Conservation (phyloP, 1,284 basidiomycete species). For the Gastroboletus turbinatus region DNA sequence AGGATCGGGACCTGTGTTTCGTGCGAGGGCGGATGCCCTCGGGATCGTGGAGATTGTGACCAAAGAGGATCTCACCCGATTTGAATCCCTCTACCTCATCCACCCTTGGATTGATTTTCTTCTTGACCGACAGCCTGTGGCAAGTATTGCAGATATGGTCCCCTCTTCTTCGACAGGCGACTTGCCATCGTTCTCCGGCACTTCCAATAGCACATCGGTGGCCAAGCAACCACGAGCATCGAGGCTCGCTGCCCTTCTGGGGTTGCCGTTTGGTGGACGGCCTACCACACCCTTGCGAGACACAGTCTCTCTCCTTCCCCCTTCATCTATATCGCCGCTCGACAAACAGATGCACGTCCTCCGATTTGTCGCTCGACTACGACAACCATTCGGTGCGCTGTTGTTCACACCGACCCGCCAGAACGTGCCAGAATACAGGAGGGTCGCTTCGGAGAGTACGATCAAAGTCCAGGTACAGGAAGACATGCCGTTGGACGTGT, state of each 20-base stretch:
- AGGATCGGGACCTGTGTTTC: background rate
- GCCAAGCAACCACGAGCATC: background rate
- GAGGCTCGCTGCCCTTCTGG: background rate
- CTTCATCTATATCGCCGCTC: background rate
- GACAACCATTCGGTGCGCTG: slow-evolving; percentile 6
- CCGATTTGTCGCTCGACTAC: slow-evolving; percentile 1
- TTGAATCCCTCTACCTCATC: background rate
- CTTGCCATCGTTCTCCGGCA: too few relatives aligned
- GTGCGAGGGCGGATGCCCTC: background rate
- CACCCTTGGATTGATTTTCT: slow-evolving; percentile 1
- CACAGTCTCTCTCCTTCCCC: background rate
- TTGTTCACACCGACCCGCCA: background rate
- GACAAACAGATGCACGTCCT: background rate
- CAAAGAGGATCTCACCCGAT: background rate
- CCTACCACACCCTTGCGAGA: background rate
- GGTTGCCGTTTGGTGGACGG: background rate
- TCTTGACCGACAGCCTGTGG: background rate
- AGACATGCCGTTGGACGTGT: background rate
- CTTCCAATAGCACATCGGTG: background rate
- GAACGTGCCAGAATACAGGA: background rate
- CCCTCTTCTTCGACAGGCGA: background rate
- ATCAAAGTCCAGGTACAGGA: background rate
- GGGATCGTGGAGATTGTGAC: background rate
- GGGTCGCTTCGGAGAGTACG: background rate
- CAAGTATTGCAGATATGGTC: too few relatives aligned